Base-by-base conservation (phyloP, 2,329 filamentous ascomycete species). In the Talaromyces sp. region DNA sequence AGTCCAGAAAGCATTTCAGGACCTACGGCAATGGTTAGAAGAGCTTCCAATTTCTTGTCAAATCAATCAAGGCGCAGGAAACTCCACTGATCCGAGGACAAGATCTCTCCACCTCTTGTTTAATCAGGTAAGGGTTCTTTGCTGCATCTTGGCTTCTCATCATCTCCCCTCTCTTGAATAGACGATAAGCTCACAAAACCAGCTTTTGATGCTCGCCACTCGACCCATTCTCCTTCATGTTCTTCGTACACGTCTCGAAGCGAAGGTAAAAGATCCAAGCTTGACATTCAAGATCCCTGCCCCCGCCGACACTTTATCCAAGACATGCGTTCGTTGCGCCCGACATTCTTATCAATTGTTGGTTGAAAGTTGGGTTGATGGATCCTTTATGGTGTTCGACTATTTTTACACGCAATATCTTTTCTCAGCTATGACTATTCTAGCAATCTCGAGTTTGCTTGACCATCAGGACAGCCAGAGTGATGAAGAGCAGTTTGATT, bases 361-460 rank as follows among this genome's bases (percentile, higher is more conserved):
- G 8, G 7, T 30, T 30, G 51, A 54, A 13, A 30, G 25, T 11
- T 54, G 51, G 51, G 8, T 17, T 0, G 13, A 11, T 8, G 51
- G 51, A 4, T 15, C 51, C 19, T 54, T 54, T n/a, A 54, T 54
- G 51, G 17, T 54, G 3, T 54, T 54, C 2, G 51, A 54, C 51
- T 54, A 28, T 9, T 54, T 54, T 28, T 54, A 54, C 27, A 54
- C 51, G 8, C 51, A 54, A 54, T 54, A 54, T n/a, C 51, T 54
- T 3, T 54, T 54, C 17, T 30, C 51, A 2, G 25, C 51, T 2
- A 8, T 8, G 2, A 54, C 51, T 30, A 17, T 54, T 3, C 7
- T 54, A 17, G 51, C 19, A 0, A 54, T 54, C 9, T 54, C 51
- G 9, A 54, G 19, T 17, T 11, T 54, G 22, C 51, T 54, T 17